Evolutionary conservation across 176 grass and related monocot genomes (phyloP), one percentile per base, ranked within the genome.

Genomic region (Rhynchospora breviuscula): DNA sequence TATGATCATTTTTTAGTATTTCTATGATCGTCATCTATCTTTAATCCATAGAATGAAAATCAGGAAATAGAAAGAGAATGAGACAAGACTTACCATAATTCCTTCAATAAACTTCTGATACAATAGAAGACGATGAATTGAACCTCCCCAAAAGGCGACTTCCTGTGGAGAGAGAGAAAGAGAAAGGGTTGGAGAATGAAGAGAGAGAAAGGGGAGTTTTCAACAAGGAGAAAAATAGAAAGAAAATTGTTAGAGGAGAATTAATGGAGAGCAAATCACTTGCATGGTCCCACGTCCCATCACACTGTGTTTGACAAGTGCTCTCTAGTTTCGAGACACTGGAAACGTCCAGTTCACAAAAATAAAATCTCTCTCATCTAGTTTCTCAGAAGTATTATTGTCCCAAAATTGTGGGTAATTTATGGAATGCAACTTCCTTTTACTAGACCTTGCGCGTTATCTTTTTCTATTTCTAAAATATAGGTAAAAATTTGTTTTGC

Each of bases 171-270:
- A 44, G 59, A 82, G 61, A 66, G 13, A 63, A 9, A 46, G 15
- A 46, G 6, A 78, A 40, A 40, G 35, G 35, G 35, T 2, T 40
- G 35, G 35, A 5, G 35, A 40, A 10, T 10, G 29, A 40, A 79
- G 79, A 81, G 79, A 82, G 61, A 67, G 43, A 82, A 33, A 48
- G 8, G 79, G 43, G 8, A 52, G 62, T 23, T 29, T 46, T 17
- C 21, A 82, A 82, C 14, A 66, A 68, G 80, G 80, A 82, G 80
- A 66, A 82, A 68, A 82, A 82, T 82, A 82, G 80, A 82, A 82
- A 66, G 62, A 67, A 67, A 82, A 82, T 82, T 52, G 80, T 82
- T 67, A 82, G 80, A 82, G 80, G 80, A 82, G 80, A 82, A 82
- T 68, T 82, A 67, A 82, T 82, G 80, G 80, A 68, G 44, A 51